A percentile compares a stretch with the other conserved stretches of the same genome.
These are phyloP conservation scores for Phialemoniopsis sp. DNA, from an alignment of 2,329 filamentous ascomycete species.

Conservation along the genomic window DNA sequence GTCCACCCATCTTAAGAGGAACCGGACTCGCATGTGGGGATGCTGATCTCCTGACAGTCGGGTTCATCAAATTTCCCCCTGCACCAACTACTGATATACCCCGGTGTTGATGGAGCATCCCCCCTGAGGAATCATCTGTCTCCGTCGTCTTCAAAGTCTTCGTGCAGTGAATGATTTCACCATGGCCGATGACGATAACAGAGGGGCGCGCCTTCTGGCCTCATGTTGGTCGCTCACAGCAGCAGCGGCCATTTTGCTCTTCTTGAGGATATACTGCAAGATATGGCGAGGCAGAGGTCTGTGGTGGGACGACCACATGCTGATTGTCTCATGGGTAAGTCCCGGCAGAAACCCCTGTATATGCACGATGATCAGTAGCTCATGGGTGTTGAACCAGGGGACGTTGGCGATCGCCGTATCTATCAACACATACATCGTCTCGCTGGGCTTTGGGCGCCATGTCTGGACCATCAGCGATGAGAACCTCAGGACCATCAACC, in stretches of 20 bases:
- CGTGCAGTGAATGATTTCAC: no score
- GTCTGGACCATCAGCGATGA: constrained; percentile 11
- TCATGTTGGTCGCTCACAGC: constrained; percentile 21
- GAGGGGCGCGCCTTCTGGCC: constrained; percentile 21
- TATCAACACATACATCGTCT: constrained; percentile 24
- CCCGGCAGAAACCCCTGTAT: constrained; percentile 4
- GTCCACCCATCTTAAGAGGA: no score
- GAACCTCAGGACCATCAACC: constrained; percentile 11
- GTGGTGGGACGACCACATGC: constrained; percentile 13
- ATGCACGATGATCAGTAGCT: no score
- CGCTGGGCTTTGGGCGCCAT: constrained; percentile 17
- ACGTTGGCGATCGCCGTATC: constrained; percentile 20
- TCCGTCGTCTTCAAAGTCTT: no score
- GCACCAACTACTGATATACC: no score
- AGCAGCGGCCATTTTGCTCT: constrained; percentile 12
- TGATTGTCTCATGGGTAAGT: constrained; percentile 8
- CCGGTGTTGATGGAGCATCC: no score
- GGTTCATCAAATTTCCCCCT: no score
- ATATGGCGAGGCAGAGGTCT: constrained; percentile 6
- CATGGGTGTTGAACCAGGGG: no score
- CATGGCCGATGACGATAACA: constrained; percentile 16
- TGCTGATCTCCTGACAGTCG: no score
- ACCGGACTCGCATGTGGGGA: no score
- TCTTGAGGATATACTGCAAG: constrained; percentile 12
- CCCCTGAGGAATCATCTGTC: no score